Conservation (phyloP, 139 green algal genomes). For the Mychonastes homosphaera region DNA sequence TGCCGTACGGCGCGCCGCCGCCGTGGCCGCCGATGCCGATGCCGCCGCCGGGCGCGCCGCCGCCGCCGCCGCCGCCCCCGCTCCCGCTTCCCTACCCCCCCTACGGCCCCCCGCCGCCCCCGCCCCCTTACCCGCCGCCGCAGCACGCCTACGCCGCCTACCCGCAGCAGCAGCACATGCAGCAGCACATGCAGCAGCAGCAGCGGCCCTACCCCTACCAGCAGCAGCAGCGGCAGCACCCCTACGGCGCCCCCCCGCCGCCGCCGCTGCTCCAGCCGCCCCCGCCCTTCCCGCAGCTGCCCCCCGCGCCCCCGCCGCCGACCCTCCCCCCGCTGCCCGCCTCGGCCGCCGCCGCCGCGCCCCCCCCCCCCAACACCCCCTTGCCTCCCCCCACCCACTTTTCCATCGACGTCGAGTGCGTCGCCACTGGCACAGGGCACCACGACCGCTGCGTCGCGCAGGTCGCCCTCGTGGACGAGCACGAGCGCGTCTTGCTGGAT, state of each 20-base stretch:
- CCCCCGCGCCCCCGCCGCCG: background rate
- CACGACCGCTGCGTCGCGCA: conserved; percentile 69
- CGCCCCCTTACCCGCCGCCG: too few species aligned
- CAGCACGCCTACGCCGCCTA: too few species aligned
- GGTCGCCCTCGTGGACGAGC: conserved; percentile 71
- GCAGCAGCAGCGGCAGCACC: background rate
- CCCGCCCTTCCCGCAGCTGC: background rate
- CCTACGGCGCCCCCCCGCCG: background rate
- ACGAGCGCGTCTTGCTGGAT: conserved; percentile 34
- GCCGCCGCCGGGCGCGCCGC: too few species aligned
- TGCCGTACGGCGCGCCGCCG: too few species aligned
- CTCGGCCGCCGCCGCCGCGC: background rate
- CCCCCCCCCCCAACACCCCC: background rate
- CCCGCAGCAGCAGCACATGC: too few species aligned
- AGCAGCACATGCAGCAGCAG: too few species aligned
- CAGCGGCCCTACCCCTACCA: background rate
- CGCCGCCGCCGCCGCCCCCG: too few species aligned
- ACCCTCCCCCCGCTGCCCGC: too few species aligned
- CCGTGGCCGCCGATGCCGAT: too few species aligned
- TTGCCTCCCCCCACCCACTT: conserved; percentile 27
- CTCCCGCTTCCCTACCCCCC: too few species aligned
- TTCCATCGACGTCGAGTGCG: conserved; percentile 81
- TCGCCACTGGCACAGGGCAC: conserved; percentile 76
- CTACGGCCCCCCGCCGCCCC: too few species aligned
- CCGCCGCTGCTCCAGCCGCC: background rate